Evolutionary conservation across 305 asterid genomes (phyloP).

Genomic region (Ilex paraguariensis): DNA sequence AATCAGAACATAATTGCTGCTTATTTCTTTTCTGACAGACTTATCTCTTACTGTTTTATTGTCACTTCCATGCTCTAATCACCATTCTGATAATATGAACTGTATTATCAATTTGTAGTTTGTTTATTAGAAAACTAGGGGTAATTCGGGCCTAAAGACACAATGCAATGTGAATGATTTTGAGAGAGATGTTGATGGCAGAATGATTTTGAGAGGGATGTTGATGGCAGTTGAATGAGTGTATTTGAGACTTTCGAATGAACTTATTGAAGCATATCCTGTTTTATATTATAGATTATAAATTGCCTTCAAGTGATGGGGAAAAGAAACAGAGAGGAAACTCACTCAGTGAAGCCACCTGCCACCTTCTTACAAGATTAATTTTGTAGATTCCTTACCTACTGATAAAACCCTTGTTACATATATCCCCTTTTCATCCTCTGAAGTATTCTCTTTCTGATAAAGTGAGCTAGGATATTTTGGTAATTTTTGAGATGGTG

Average conservation of each 20-base stretch:
- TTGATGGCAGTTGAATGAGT: no score
- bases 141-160: no score
- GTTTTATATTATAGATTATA: neutral
- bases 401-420: slow-evolving; percentile 14
- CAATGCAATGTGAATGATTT: no score
- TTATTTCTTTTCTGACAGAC: slow-evolving; percentile 5
- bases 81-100: neutral
- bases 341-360: slow-evolving; percentile 14
- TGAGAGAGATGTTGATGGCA: no score
- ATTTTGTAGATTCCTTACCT: slow-evolving; percentile 46
- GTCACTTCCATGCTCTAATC: slow-evolving; percentile 7
- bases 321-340: slow-evolving; percentile 45
- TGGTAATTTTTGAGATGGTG: slow-evolving; percentile 2
- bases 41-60: slow-evolving; percentile 25
- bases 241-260: no score
- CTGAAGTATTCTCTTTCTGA: slow-evolving; percentile 6
- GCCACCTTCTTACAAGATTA: slow-evolving; percentile 12
- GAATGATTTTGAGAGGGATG: no score
- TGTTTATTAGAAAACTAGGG: no score
- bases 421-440: slow-evolving; percentile 11
- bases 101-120: neutral
- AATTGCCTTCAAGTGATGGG: slow-evolving; percentile 4
- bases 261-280: no score
- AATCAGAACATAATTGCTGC: slow-evolving; percentile 15
- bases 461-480: slow-evolving; percentile 10